Conservation (phyloP, 176 grass and related monocot species). For the Eleusine coracana region DNA sequence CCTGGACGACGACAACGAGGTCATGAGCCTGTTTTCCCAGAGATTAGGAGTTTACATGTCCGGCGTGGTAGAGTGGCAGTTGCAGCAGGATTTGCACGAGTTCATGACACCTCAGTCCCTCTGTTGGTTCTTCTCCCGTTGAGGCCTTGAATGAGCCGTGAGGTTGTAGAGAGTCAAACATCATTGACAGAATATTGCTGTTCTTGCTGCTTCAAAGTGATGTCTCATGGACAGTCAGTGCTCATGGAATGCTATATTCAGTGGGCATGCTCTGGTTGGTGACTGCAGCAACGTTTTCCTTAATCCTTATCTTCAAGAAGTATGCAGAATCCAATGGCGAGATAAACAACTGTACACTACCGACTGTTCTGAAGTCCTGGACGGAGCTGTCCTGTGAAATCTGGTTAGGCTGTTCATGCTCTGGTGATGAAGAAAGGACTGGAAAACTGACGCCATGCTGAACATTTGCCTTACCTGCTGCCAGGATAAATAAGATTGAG, state of each 20-base stretch:
- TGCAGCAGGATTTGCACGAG: conserved; percentile 33
- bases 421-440: conserved; percentile 31
- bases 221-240: neutral
- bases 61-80: conserved; percentile 32
- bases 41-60: conserved; percentile 29
- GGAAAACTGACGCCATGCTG: conserved; percentile 37
- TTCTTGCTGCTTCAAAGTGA: conserved; percentile 16
- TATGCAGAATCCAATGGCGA: conserved; percentile 28
- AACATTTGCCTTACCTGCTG: conserved; percentile 38
- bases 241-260: conserved; percentile 52
- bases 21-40: conserved; percentile 26
- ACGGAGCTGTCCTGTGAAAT: conserved; percentile 22
- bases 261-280: conserved; percentile 24
- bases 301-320: conserved; percentile 30
- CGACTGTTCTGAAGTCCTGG: conserved; percentile 42
- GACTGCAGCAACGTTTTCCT: conserved; percentile 17
- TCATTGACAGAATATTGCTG: conserved; percentile 40
- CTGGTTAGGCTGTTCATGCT: conserved; percentile 42
- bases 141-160: conserved; percentile 36
- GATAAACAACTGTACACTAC: conserved; percentile 45
- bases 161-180: conserved; percentile 11
- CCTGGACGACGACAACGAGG: conserved; percentile 22
- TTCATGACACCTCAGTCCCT: conserved; percentile 10
- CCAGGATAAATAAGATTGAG: conserved; percentile 33
- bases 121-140: conserved; percentile 39